Base-by-base conservation (phyloP, 306 rosid genomes). In the Rosa multiflora region DNA sequence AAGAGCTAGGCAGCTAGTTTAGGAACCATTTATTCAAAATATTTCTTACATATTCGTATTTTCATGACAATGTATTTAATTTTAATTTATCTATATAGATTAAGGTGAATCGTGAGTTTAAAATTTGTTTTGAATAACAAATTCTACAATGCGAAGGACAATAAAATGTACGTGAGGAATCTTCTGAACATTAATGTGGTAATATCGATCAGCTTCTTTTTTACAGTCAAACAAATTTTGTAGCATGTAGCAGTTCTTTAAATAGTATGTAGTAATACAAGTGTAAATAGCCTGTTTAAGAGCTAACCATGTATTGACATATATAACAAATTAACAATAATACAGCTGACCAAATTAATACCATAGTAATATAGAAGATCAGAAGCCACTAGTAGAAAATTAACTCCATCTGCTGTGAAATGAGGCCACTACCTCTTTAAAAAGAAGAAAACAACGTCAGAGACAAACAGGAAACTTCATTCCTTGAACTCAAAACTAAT, bases 21-120 rank as follows among this genome's bases (percentile, higher is more conserved):
- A 83, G 83, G 81, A 75, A 63, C 39, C 72, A 72, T 83, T 83
- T 76, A 81, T 67, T 87, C 79, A 48, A 37, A 21, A 47, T 67
- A 80, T n/a, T 46, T 8, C 43, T 15, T 18, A 8, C 18, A 32
- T 8, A 58, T n/a, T 73, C 48, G 21, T 26, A 23, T 59, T 49
- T 46, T 66, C 23, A 53, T 40, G 62, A 18, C 4, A 71, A 39
- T 73, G 80, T 68, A 32, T 46, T 55, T 51, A 66, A 3, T 18
- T 63, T 23, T 8, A 51, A 55, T 5, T 63, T 1, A 63, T 63
- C 20, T 12, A 63, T 58, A 42, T 72, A 42, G 49, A 58, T 56
- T 48, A 44, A n/a, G 32, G 42, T 79, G 47, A 61, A 71, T 62
- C 10, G 53, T 48, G 56, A 44, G 58, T 37, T 59, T 67, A 11